Evolutionary conservation across 2,329 filamentous ascomycete genomes (phyloP).

Genomic region (Neodidymelliopsis sp.): DNA sequence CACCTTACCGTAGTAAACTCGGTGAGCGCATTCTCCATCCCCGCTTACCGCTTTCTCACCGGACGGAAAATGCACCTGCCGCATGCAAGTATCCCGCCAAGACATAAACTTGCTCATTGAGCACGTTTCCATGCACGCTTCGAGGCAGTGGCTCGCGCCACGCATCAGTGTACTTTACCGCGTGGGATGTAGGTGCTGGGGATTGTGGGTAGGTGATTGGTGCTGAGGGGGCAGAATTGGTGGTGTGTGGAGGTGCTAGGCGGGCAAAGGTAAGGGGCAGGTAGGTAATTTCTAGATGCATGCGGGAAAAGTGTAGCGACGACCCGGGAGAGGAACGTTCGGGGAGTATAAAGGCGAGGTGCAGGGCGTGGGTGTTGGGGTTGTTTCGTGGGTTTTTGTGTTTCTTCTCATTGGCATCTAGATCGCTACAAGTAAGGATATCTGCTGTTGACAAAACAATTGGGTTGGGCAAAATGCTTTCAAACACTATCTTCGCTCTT

Average conservation of each 20-base stretch:
- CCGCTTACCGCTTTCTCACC: constrained; percentile 13
- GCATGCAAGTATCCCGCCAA: constrained; percentile 29
- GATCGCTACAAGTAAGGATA: too few species aligned
- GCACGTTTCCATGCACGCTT: constrained; percentile 36
- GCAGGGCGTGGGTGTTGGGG: neutral
- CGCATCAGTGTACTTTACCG: too few species aligned
- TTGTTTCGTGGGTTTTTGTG: too few species aligned
- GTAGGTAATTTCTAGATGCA: constrained; percentile 20
- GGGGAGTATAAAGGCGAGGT: constrained; percentile 8
- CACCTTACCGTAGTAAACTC: too few species aligned
- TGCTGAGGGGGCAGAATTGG: too few species aligned
- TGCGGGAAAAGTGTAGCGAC: neutral
- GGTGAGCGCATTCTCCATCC: too few species aligned
- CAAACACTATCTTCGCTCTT: constrained; percentile 27
- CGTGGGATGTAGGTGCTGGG: too few species aligned
- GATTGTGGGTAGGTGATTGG: too few species aligned
- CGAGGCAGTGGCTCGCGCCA: constrained; percentile 37
- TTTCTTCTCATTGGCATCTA: too few species aligned
- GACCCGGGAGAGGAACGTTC: neutral
- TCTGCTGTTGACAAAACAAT: too few species aligned
- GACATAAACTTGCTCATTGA: constrained; percentile 37
- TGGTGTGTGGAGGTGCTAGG: neutral
- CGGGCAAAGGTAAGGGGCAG: too few species aligned
- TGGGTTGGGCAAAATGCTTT: constrained; percentile 36
- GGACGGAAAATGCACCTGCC: constrained; percentile 25